Conservation (phyloP, 1,139 yeast genomes). For the Yamadazyma friedrichii region DNA sequence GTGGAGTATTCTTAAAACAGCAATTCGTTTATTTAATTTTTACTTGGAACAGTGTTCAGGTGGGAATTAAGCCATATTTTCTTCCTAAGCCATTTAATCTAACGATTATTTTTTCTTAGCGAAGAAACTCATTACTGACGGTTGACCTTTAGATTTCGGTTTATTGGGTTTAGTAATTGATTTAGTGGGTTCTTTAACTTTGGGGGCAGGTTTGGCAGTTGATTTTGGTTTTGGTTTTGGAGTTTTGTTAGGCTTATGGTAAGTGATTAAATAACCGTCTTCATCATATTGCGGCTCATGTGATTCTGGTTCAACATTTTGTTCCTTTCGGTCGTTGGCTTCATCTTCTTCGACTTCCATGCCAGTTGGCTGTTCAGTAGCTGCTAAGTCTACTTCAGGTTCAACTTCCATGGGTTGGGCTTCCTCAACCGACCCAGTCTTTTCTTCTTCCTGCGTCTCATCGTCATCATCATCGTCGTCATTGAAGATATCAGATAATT, state of each 20-base stretch:
- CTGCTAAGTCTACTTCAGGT: not conserved
- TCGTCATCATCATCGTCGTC: conserved; percentile 16
- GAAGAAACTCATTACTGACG: conserved; percentile 41
- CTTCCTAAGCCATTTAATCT: not conserved
- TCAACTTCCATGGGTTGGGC: not conserved
- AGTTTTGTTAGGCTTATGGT: conserved; percentile 18
- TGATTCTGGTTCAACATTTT: conserved; percentile 3
- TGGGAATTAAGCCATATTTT: not conserved
- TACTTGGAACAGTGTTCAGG: too few relatives aligned
- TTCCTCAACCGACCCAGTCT: not conserved
- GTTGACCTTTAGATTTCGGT: conserved; percentile 9
- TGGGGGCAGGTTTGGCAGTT: conserved; percentile 5
- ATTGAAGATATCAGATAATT: conserved; percentile 15
- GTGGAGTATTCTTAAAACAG: conserved; percentile 1
- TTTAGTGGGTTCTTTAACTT: conserved; percentile 1
- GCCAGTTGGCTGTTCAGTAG: not conserved
- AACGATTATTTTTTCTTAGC: conserved; percentile 20
- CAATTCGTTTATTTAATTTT: not conserved
- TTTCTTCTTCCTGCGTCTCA: not conserved
- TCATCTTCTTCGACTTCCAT: conserved; percentile 2
- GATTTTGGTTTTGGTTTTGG: conserved; percentile 15
- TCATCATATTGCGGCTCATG: conserved; percentile 29
- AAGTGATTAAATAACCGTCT: conserved; percentile 42
- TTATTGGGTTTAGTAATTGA: conserved; percentile 10
- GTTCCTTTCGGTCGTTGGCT: conserved; percentile 5